Base-by-base conservation (phyloP, 2,329 filamentous ascomycete species). In the Anisogramma anomala region DNA sequence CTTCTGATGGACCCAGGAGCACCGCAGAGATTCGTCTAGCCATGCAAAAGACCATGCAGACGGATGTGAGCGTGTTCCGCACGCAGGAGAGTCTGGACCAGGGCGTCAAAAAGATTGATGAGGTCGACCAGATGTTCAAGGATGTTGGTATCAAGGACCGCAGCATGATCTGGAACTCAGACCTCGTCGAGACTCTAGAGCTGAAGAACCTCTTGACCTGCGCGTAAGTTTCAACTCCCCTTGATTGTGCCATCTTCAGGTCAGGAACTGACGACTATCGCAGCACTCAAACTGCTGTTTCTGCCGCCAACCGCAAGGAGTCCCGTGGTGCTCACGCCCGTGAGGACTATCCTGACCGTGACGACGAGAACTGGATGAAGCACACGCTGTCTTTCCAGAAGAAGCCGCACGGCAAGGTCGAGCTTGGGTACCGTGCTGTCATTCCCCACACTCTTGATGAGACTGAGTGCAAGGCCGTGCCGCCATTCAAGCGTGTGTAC, bases 121-220 rank as follows among this genome's bases (percentile, higher is more conserved):
- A 86, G 53, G 85, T 96, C 53, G 89, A 96, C 62, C 65, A 74
- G 54, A 74, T 71, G 56, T 96, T 83, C 68, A 66, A 72, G 54
- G 72, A 95, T 58, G 82, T 96, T 53, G 85, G 86, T 58, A 95
- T 85, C 69, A 94, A 94, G 77, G 89, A 96, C 66, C 84, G 91
- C 65, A 93, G 85, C 74, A 95, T 96, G 89, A 96, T 96, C 71
- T 96, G 89, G 89, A 96, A 96, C 79, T 87, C 84, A 18, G 89
- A 96, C 59, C 77, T 96, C 28, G 86, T 94, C 48, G 89, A 96
- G 74, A 94, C 89, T 6, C 78, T 98, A 42, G 91, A 98, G 68
- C 72, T 96, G 58, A 77, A 88, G 58, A 98, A 98, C 66, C 66
- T 98, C 57, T 70, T 98, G 60, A 96, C 91, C 57, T 96, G 91